phyloP scores from a whole-genome alignment of 345 rosid species.

The Moringa oleifera region DNA sequence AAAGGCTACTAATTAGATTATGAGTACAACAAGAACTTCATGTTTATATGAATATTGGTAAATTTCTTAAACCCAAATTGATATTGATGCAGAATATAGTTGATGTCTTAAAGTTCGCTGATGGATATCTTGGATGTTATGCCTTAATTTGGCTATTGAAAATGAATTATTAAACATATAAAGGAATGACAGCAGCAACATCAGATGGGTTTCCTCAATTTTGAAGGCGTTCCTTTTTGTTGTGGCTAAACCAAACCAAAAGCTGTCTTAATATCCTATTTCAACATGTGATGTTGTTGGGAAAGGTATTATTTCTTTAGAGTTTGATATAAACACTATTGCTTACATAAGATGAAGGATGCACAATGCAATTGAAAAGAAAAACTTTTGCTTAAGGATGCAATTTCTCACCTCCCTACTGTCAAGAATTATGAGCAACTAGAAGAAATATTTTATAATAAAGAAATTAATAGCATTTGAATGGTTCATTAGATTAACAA shows the following conservation, averaged over 20 bases:
- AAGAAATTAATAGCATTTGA: too few relatives aligned
- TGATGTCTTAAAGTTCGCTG: slow-evolving; percentile 52
- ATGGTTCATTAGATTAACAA: too few relatives aligned
- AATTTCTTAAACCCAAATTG: slow-evolving; percentile 56
- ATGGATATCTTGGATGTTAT: slow-evolving; percentile 58
- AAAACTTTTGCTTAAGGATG: too few relatives aligned
- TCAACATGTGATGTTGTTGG: slow-evolving; percentile 69
- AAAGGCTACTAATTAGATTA: slow-evolving; percentile 39
- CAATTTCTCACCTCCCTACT: too few relatives aligned
- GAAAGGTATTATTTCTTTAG: slow-evolving; percentile 48
- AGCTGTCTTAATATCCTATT: slow-evolving; percentile 61
- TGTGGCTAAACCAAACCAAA: slow-evolving; percentile 66
- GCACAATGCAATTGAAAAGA: too few relatives aligned
- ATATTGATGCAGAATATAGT: slow-evolving; percentile 83
- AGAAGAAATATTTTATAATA: too few relatives aligned
- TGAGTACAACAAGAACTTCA: slow-evolving; percentile 51
- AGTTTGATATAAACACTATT: too few relatives aligned
- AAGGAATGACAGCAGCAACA: slow-evolving; percentile 87
- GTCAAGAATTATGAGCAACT: too few relatives aligned
- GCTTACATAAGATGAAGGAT: too few relatives aligned
- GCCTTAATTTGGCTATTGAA: slow-evolving; percentile 57
- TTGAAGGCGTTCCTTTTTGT: slow-evolving; percentile 62
- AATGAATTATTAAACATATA: slow-evolving; percentile 61
- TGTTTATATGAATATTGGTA: slow-evolving; percentile 63
- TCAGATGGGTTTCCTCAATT: slow-evolving; percentile 86